Base-by-base conservation (phyloP, 2,329 filamentous ascomycete species). In the Incumbomyces delicatus region DNA sequence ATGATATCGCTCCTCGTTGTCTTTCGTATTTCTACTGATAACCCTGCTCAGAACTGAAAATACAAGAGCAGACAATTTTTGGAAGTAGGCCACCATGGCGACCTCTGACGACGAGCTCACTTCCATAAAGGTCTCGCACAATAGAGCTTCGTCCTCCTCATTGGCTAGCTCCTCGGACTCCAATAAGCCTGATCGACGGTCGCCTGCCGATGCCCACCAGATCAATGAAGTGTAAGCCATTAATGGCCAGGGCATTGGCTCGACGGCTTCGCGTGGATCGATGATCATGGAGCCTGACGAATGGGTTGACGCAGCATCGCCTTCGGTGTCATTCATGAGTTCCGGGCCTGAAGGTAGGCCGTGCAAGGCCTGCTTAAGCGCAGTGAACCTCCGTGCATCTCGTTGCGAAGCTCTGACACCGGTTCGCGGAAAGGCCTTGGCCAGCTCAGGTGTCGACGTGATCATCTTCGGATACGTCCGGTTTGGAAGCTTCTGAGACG, bases 381-480 rank as follows among this genome's bases (percentile, higher is more conserved):
- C 73, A 40, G 76, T 74, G 66, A 85, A 96, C 17, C 90, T 83
- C 20, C 87, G 80, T 12, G 92, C 74, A 63, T 98, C 92, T 34
- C 92, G 81, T 61, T 95, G 90, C 0, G 88, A 95, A 1, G 92
- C 90, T 66, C 83, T 88, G 46, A 96, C 67, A 12, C 77, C 72
- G 3, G 81, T 80, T 44, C 77, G 73, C 2, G 79, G 74, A 31
- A 72, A 58, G 7, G 51, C 47, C 14, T 57, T 53, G n/a, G 47
- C 51, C n/a, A 57, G 36, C 17, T 51, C 47, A n/a, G 53, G 52
- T n/a, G 29, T 51, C 39, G 71, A 67, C 12, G 70, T 76, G 58
- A 87, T 81, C 17, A 95, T 77, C 2, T 76, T 79, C 0, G 90
- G 90, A 81, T 88, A 95, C 14, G 76, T 68, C 55, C 75, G 81